phyloP scores from a whole-genome alignment of 495 filamentous ascomycete genomes.

The Hyaloscypha bicolor region DNA sequence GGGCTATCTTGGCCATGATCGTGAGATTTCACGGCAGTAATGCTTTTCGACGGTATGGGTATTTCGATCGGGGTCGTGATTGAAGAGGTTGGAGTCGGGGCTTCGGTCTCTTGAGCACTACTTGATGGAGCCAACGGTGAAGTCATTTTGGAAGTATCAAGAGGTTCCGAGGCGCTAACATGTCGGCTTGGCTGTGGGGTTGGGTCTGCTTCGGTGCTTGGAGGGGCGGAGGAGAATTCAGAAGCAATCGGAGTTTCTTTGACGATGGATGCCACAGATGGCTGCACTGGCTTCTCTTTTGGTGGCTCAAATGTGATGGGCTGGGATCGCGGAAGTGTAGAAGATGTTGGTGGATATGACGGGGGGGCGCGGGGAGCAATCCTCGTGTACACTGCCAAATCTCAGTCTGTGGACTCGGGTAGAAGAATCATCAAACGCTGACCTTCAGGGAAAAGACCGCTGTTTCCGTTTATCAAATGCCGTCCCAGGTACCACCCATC shows the following conservation, averaged over 20 bases:
- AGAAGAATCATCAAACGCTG: conserved; percentile 32
- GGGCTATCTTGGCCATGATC: conserved; percentile 60
- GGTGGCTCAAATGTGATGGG: conserved; percentile 38
- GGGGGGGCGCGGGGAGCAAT: conserved; percentile 46
- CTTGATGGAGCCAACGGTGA: conserved; percentile 16
- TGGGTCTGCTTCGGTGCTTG: conserved; percentile 33
- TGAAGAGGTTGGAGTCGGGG: conserved; percentile 31
- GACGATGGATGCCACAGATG: neutral
- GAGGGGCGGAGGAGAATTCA: conserved; percentile 7
- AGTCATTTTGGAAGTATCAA: conserved; percentile 18
- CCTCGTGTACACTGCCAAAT: conserved; percentile 53
- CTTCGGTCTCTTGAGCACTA: conserved; percentile 30
- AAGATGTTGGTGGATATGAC: conserved; percentile 28
- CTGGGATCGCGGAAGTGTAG: conserved; percentile 24
- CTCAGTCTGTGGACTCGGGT: conserved; percentile 17
- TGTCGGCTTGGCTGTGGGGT: conserved; percentile 54
- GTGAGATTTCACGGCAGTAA: conserved; percentile 24
- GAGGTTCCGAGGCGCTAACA: conserved; percentile 41
- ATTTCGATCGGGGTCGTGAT: conserved; percentile 13
- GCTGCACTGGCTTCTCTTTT: conserved; percentile 30
- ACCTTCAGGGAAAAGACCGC: conserved; percentile 91
- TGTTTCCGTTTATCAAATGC: conserved; percentile 72
- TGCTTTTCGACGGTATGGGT: conserved; percentile 23
- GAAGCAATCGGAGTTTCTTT: conserved; percentile 4
- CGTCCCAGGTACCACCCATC: conserved; percentile 97